Percentiles rank a stretch among this genome's conserved stretches.
Conservation (phyloP, 305 asterid genomes). For the Fraxinus xanthoxyloides region DNA sequence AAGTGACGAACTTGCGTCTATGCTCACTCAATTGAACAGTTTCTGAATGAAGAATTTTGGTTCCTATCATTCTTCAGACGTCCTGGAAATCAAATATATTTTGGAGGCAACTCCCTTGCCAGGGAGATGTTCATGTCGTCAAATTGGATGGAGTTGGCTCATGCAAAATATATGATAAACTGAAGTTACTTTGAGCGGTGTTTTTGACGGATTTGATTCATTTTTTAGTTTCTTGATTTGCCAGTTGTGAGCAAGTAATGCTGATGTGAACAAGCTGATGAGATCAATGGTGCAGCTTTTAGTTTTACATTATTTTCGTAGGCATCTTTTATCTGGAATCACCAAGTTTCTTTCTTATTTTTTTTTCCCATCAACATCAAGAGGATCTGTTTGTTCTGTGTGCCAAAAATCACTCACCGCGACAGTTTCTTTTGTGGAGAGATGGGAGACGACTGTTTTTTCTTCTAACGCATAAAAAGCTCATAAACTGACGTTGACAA, state of each 20-base stretch:
- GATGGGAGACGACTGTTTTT: neutral
- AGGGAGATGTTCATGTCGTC: slow-evolving; percentile 28
- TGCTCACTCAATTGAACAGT: slow-evolving; percentile 92
- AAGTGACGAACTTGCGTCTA: slow-evolving; percentile 86
- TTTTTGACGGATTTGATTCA: neutral
- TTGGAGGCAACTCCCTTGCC: slow-evolving; percentile 45
- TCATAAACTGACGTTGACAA: neutral
- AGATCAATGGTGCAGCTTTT: slow-evolving; percentile 22
- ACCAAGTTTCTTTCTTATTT: no score
- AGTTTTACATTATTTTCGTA: slow-evolving; percentile 1
- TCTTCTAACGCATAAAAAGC: neutral
- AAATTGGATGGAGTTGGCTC: neutral
- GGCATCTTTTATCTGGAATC: slow-evolving; percentile 2
- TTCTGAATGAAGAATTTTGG: slow-evolving; percentile 37
- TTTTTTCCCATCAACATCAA: neutral
- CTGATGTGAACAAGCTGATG: no score
- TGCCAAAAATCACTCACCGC: no score
- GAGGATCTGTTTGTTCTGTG: neutral
- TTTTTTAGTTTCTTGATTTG: neutral
- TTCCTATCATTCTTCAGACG: neutral
- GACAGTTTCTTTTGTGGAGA: no score
- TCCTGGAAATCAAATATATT: slow-evolving; percentile 28
- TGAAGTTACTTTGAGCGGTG: neutral
- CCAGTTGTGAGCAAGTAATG: neutral
- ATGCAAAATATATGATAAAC: neutral